Evolutionary conservation across 1,284 basidiomycete species (phyloP), one percentile per base, ranked within the genome.

Genomic region (Somion occarium): DNA sequence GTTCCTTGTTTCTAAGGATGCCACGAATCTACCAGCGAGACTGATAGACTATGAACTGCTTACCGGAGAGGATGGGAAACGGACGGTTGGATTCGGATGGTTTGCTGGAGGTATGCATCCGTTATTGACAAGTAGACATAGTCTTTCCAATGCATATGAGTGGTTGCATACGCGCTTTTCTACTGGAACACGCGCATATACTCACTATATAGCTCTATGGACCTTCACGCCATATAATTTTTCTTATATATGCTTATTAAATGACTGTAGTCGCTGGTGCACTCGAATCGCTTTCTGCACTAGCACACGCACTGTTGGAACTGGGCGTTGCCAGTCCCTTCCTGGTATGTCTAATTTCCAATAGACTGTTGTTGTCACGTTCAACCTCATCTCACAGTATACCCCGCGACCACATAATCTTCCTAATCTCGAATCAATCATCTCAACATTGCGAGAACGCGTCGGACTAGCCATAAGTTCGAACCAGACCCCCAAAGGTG

Each of bases 1-100:
- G 26, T 90, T 90, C 66, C 68, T 91, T 7, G 30, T 15, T 7
- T 54, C 64, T 5, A 61, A 65, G 22, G 69, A 58, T 12, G 26
- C 37, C 41, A 55, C 59, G 1, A 44, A 41, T 5, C 55, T 68
- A 44, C 64, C 67, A 1, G 72, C 86, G 7, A 77, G 81, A 0
- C 68, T 94, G 19, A 78, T 96, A 55, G 93, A 96, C 66, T 93
- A 91, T 61, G 93, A 95, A 61, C 78, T 94, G 3, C 70, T 96
- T 23, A 86, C 82, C 1, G 79, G 74, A 34, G 59, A 63, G 2
- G 70, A 74, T 27, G 84, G 87, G 9, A 88, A 88, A 65, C 73
- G 93, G 19, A 88, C 87, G 0, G 90, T 93, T 11, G 92, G 86
- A 0, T 94, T 95, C 68, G 92, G 92, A 0, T 91, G 85, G 83